Evolutionary conservation across 2,329 filamentous ascomycete genomes (phyloP), one percentile per base, ranked within the genome.

Genomic region (Aspergillus aculeatinus): DNA sequence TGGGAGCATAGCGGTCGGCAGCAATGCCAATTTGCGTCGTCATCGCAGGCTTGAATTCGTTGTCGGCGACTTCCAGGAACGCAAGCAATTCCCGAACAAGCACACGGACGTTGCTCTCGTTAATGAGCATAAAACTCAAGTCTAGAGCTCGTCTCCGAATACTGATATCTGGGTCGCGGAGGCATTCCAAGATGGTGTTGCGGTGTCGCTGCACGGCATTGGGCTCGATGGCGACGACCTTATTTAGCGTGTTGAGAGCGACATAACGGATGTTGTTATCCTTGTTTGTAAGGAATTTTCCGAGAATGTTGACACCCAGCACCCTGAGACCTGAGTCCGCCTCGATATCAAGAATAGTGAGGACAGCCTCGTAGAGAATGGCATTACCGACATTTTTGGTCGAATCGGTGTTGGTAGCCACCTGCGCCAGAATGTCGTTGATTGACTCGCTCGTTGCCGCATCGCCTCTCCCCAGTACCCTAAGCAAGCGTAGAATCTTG

Each of bases 201-300:
- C 96, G 87, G 76, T 99, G 95, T 73, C 95, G 85, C 76, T 99
- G 95, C 2, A 99, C 95, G 3, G 95, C 95, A 74, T 98, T 98
- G 14, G 95, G 95, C 75, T 99, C 95, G 52, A 99, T 93, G 4
- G 95, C 95, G 51, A 99, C 95, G 19, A 99, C 95, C 78, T 97
- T 98, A 79, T 97, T 96, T 53, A 99, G 82, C 0, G 95, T 99
- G 77, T 99, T 99, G 55, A 99, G 82, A 19, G 95, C 95, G 55
- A 99, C 95, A 72, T 99, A 99, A 76, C 95, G 89, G 70, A 99
- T 99, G 74, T 99, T 99, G 82, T 99, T 99, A 78, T 99, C 95
- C 68, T 94, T 89, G 81, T 99, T 99, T n/a, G 93, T 89, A 63
- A 99, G 80, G 79, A 99, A 99, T 75, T 98, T 99, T 74, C 96